These are phyloP conservation scores for Echium plantagineum DNA, from an alignment of 257 asterid species.

Conservation along the genomic window DNA sequence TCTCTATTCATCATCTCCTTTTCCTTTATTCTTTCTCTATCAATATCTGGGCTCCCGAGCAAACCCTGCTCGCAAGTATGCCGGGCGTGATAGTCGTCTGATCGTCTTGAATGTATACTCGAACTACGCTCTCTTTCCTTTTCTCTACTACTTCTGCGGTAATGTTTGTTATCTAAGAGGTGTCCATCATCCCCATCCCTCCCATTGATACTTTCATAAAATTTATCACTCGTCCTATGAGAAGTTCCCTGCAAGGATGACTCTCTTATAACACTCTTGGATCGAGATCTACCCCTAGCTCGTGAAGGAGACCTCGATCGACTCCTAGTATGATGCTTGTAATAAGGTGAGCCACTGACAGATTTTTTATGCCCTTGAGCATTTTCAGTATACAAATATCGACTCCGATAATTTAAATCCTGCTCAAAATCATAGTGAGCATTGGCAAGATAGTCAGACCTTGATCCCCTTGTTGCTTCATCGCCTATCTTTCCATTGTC, in stretches of 20 bases:
- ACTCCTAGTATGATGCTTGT: constrained; percentile 24
- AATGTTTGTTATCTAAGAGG: constrained; percentile 18
- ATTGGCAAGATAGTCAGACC: constrained; percentile 24
- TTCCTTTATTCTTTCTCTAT: constrained; percentile 29
- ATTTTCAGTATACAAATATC: constrained; percentile 23
- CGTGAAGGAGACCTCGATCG: constrained; percentile 44
- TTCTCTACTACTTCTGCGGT: constrained; percentile 35
- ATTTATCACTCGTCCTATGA: constrained; percentile 18
- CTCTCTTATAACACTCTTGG: constrained; percentile 46
- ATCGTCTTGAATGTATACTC: constrained; percentile 26
- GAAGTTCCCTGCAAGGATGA: constrained; percentile 23
- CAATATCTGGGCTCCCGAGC: constrained; percentile 51
- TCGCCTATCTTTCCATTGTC: constrained; percentile 12
- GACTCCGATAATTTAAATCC: constrained; percentile 20
- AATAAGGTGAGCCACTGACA: constrained; percentile 18
- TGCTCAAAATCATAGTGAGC: constrained; percentile 26
- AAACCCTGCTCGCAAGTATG: constrained; percentile 33
- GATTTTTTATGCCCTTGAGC: constrained; percentile 20
- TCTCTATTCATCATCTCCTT: constrained; percentile 9
- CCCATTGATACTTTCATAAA: constrained; percentile 26
- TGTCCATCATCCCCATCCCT: constrained; percentile 43
- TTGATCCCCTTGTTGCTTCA: constrained; percentile 23
- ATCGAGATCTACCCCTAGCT: constrained; percentile 54
- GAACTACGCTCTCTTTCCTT: constrained; percentile 50
- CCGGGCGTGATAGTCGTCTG: constrained; percentile 33